These are phyloP conservation scores for Arxiozyma telluris DNA, from an alignment of 1,139 yeast genomes.

Conservation along the genomic window DNA sequence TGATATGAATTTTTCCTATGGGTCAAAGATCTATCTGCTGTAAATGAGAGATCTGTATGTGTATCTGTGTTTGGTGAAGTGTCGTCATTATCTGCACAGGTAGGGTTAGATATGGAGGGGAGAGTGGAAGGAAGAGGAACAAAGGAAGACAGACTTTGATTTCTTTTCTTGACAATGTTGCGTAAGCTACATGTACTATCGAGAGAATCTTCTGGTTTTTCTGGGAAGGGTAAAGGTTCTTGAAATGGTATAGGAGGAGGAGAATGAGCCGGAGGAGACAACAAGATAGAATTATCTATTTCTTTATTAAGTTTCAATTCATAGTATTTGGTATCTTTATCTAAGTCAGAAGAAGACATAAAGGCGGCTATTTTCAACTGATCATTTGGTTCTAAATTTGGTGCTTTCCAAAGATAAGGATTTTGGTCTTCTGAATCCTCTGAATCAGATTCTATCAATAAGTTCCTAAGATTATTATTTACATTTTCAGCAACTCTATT, in stretches of 20 bases:
- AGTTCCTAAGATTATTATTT: not conserved
- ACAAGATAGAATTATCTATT: not conserved
- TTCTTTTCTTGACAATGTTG: not conserved
- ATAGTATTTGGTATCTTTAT: slow-evolving; percentile 2
- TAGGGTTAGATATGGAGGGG: not conserved
- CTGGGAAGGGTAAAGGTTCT: not conserved
- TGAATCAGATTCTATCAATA: slow-evolving; percentile 1
- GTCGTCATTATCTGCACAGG: not conserved
- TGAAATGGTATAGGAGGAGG: slow-evolving; percentile 1
- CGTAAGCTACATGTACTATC: not conserved
- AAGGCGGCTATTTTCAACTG: slow-evolving; percentile 28
- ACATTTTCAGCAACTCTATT: not conserved
- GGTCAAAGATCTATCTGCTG: slow-evolving; percentile 16
- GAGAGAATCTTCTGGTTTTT: not conserved
- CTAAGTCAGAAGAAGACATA: slow-evolving; percentile 3
- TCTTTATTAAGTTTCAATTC: not conserved
- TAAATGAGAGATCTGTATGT: slow-evolving; percentile 2
- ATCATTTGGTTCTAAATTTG: slow-evolving; percentile 32
- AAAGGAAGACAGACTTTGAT: not conserved
- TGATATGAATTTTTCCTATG: slow-evolving; percentile 33
- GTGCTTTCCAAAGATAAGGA: slow-evolving; percentile 34
- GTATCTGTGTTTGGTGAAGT: not conserved
- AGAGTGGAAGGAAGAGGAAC: not conserved
- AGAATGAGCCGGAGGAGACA: not conserved
- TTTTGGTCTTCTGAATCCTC: slow-evolving; percentile 8